These are phyloP conservation scores for Cutaneotrichosporon arboriforme DNA, from an alignment of 1,284 basidiomycete species.

Conservation along the genomic window DNA sequence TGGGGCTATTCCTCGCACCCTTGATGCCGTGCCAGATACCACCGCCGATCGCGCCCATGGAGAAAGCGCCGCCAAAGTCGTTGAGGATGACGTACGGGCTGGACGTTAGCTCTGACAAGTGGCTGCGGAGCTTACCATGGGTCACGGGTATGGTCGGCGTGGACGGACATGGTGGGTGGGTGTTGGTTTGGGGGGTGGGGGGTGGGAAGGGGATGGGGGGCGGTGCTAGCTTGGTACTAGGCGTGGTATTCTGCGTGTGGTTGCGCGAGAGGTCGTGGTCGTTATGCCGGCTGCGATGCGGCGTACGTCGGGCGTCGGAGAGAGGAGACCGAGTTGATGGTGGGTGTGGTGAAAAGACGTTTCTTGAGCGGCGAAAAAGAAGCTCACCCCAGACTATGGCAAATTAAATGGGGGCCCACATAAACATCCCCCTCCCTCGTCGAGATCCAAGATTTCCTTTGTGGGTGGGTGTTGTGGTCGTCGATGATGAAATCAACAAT, in stretches of 20 bases:
- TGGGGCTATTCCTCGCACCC: slow-evolving; percentile 91
- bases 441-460: background rate
- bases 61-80: slow-evolving; percentile 93
- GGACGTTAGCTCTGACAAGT: slow-evolving; percentile 3
- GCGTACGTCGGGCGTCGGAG: background rate
- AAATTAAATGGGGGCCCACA: too few species aligned
- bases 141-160: slow-evolving; percentile 87
- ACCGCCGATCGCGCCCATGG: slow-evolving; percentile 51
- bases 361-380: slow-evolving; percentile 6
- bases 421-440: background rate
- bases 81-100: slow-evolving; percentile 99
- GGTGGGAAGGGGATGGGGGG: slow-evolving; percentile 1
- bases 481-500: too few species aligned
- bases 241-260: background rate
- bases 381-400: background rate
- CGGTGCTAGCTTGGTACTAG: background rate
- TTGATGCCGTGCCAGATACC: slow-evolving; percentile 99
- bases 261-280: background rate
- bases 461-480: too few species aligned
- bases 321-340: background rate
- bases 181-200: slow-evolving; percentile 5
- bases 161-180: slow-evolving; percentile 50
- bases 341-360: background rate
- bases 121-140: slow-evolving; percentile 61
- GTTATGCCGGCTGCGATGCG: too few species aligned